phyloP scores from a whole-genome alignment of 139 green algal species.

The Micromonas pusilla region DNA sequence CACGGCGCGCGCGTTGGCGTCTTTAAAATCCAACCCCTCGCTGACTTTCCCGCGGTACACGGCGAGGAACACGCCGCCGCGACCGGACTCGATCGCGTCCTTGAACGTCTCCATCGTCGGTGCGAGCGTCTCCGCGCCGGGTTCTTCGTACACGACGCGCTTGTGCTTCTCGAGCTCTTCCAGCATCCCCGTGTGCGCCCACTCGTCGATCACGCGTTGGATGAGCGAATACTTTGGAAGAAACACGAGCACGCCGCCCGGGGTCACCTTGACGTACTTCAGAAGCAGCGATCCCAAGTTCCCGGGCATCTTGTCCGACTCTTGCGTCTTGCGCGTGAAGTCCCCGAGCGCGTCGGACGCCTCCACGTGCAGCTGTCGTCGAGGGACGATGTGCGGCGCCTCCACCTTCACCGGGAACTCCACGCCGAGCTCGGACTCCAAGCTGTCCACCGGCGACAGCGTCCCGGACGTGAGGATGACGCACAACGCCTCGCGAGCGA shows the following conservation, averaged over 20 bases:
- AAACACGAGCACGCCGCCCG: constrained; percentile 86
- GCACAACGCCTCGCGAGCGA: not conserved
- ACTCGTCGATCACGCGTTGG: constrained; percentile 34
- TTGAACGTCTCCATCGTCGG: constrained; percentile 9
- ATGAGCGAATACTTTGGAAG: constrained; percentile 74
- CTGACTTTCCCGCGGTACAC: constrained; percentile 82
- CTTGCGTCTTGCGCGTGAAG: constrained; percentile 13
- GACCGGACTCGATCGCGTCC: not conserved
- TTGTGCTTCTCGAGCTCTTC: not conserved
- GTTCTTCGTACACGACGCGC: not conserved
- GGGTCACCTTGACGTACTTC: constrained; percentile 46
- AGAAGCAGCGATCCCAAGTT: constrained; percentile 40
- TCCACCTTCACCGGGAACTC: constrained; percentile 69
- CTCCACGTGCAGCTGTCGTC: constrained; percentile 6
- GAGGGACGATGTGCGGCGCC: constrained; percentile 75
- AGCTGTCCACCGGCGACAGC: constrained; percentile 74
- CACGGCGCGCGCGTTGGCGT: constrained; percentile 76
- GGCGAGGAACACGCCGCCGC: constrained; percentile 70
- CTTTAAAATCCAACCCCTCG: constrained; percentile 93
- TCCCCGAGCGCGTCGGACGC: not conserved
- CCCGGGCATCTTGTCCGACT: not conserved
- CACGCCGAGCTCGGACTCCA: constrained; percentile 71
- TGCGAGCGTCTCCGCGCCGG: not conserved
- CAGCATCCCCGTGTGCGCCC: not conserved
- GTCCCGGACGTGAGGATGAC: constrained; percentile 70